phyloP scores from a whole-genome alignment of 2,329 filamentous ascomycete genomes.

The Rosellinia necatrix region DNA sequence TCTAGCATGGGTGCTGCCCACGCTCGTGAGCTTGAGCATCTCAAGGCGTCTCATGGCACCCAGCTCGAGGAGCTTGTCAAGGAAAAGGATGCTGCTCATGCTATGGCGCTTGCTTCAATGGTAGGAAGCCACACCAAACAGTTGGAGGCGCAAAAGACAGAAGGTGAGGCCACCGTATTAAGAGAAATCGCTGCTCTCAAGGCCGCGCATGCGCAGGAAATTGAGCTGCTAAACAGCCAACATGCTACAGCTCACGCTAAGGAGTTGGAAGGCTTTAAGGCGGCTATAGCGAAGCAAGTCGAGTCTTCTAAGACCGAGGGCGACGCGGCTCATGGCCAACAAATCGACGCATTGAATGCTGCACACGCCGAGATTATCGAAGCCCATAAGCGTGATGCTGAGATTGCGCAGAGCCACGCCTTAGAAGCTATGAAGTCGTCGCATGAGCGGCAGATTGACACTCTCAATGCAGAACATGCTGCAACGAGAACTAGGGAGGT shows the following conservation, averaged over 20 bases:
- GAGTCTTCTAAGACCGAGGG: constrained; percentile 41
- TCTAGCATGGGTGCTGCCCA: constrained; percentile 24
- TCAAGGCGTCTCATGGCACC: constrained; percentile 26
- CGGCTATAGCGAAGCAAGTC: constrained; percentile 40
- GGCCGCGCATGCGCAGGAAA: constrained; percentile 37
- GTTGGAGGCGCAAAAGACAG: constrained; percentile 35
- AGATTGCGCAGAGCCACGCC: constrained; percentile 33
- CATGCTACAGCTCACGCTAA: constrained; percentile 39
- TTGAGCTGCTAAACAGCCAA: constrained; percentile 36
- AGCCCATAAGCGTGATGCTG: constrained; percentile 40
- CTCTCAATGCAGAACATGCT: constrained; percentile 35
- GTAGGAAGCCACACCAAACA: constrained; percentile 35
- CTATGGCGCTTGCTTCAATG: constrained; percentile 35
- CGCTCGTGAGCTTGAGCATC: constrained; percentile 28
- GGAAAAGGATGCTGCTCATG: constrained; percentile 30
- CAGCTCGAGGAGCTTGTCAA: constrained; percentile 33
- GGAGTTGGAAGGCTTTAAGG: constrained; percentile 40
- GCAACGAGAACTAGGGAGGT: constrained; percentile 33
- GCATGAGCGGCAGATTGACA: constrained; percentile 37
- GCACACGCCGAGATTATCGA: constrained; percentile 41
- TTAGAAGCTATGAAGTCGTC: constrained; percentile 38
- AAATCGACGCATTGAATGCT: constrained; percentile 39
- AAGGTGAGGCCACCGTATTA: constrained; percentile 33
- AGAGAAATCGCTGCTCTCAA: constrained; percentile 38
- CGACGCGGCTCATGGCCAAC: constrained; percentile 36